Conservation (phyloP, 2,329 filamentous ascomycete genomes). For the Alternaria incomplexa region DNA sequence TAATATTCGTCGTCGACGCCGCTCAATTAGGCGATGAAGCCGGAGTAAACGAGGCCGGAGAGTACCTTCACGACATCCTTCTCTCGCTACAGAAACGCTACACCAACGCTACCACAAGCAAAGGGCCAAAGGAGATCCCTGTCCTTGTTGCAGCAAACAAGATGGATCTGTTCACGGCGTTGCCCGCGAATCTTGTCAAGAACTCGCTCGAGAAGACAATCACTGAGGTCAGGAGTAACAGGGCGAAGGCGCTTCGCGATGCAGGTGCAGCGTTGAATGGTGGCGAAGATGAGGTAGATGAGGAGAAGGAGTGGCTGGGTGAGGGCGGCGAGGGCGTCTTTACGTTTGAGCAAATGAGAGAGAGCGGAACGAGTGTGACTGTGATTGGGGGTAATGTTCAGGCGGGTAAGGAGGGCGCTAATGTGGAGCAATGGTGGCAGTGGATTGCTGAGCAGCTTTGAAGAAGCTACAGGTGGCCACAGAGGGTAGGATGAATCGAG, state of each 20-base stretch:
- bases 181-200: constrained; percentile 79
- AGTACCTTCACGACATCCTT: constrained; percentile 89
- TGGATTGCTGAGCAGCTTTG: constrained; percentile 83
- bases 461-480: constrained; percentile 2
- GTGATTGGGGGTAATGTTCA: constrained; percentile 76
- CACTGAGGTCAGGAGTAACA: constrained; percentile 74
- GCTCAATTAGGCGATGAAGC: constrained; percentile 55
- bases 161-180: constrained; percentile 90
- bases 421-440: constrained; percentile 83
- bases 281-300: constrained; percentile 63
- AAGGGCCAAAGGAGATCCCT: constrained; percentile 66
- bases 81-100: constrained; percentile 78
- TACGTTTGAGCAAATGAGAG: constrained; percentile 79
- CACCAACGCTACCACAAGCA: constrained; percentile 62
- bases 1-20: constrained; percentile 91
- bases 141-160: constrained; percentile 93
- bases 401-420: constrained; percentile 64
- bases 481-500: neutral
- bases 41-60: constrained; percentile 73
- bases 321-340: constrained; percentile 80
- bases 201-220: constrained; percentile 80
- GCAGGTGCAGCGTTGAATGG: constrained; percentile 72
- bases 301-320: constrained; percentile 79
- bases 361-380: constrained; percentile 79
- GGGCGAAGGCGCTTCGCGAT: constrained; percentile 79